Evolutionary conservation across 2,329 filamentous ascomycete species (phyloP), one percentile per base, ranked within the genome.

Genomic region (Hypoxylon sp.): DNA sequence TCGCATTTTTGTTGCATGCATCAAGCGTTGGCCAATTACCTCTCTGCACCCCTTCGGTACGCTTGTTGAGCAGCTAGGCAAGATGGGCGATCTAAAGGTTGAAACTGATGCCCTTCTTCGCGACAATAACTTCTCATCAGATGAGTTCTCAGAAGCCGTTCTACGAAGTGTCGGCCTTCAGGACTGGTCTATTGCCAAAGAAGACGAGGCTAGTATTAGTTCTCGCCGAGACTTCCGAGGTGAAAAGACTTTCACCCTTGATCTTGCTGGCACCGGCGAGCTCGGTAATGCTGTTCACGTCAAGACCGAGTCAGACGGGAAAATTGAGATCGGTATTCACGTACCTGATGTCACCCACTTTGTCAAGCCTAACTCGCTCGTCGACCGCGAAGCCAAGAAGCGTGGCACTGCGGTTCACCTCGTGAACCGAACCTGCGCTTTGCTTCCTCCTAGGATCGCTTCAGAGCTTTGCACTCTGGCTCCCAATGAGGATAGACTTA

Each of bases 31-130:
- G 96, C 96, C 96, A 71, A 99, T 99, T 77, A 99, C 96, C 30
- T 99, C 96, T n/a, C 89, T 99, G 62, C 96, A 99, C 83, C 96
- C 96, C 33, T 99, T 99, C 77, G 96, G 96, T 79, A 99, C 96
- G 7, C 90, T 99, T 51, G 95, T 98, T 60, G 96, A 99, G 83
- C 94, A 97, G 82, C 91, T 99, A 60, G 96, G 96, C 70, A 93
- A 94, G 79, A 98, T 98, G 93, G 96, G 96, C 73, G 94, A 99
- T 79, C 87, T 97, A 74, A 97, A 95, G 84, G 95, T 99, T 64
- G 96, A 99, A 83, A 99, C 96, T 2, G 96, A 99, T 83, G 96
- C 96, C 64, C 89, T 99, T 64, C 89, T 99, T 57, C 92, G 96
- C 69, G 96, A 99, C 84, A 99, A 99, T 88, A 99, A 99, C 85